A percentile compares a stretch with the other conserved stretches of the same genome.
Evolutionary conservation across 768 basidiomycete genomes (phyloP).

Genomic region (Kwoniella newhampshirensis): DNA sequence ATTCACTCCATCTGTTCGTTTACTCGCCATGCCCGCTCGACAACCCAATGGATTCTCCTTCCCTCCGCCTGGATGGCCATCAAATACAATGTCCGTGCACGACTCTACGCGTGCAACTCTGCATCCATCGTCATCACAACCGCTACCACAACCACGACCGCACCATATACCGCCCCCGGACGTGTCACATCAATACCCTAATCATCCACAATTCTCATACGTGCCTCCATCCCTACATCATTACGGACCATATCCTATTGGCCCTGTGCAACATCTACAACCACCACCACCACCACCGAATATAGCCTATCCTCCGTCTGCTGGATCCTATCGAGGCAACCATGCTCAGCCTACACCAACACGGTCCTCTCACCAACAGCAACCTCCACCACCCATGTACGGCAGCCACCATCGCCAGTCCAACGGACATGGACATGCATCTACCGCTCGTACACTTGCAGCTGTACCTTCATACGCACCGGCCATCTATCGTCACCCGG

Average conservation of each 20-base stretch:
- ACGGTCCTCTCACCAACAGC: not conserved
- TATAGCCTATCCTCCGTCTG: not conserved
- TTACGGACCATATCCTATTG: no score
- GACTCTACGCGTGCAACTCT: not conserved
- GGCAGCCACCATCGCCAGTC: not conserved
- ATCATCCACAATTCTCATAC: conserved; percentile 1
- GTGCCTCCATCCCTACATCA: not conserved
- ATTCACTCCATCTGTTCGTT: not conserved
- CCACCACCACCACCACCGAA: not conserved
- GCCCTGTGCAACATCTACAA: not conserved
- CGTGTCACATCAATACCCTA: not conserved
- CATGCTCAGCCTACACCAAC: conserved; percentile 3
- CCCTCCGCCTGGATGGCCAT: conserved; percentile 25
- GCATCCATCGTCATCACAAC: conserved; percentile 1
- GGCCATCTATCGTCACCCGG: conserved; percentile 23
- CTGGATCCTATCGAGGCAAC: no score
- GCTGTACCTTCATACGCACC: not conserved
- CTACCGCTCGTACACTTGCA: not conserved
- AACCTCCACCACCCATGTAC: not conserved
- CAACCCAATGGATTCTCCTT: conserved; percentile 16
- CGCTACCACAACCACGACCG: conserved; percentile 5
- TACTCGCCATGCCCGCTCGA: conserved; percentile 6
- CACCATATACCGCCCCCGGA: not conserved
- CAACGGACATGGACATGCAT: conserved; percentile 1
- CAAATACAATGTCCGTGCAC: conserved; percentile 15